phyloP scores from a whole-genome alignment of 352 stramenopile species.

The Globisporangium ultimum region DNA sequence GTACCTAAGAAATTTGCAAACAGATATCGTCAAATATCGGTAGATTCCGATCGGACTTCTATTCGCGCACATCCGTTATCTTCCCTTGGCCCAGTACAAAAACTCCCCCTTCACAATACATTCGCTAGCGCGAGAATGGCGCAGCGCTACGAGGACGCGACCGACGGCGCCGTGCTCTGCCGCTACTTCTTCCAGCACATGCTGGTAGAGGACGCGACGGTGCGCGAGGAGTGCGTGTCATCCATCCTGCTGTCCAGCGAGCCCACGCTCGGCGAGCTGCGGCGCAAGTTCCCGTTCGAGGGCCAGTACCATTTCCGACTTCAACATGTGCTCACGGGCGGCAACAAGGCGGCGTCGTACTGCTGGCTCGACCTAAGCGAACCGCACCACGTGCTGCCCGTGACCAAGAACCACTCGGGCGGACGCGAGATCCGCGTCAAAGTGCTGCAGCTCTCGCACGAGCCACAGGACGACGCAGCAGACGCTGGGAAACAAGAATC shows the following conservation, averaged over 20 bases:
- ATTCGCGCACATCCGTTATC: too few species aligned
- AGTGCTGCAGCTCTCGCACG: conserved; percentile 61
- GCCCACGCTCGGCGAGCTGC: conserved; percentile 60
- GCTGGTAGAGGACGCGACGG: conserved; percentile 44
- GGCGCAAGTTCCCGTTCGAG: conserved; percentile 74
- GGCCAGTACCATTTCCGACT: conserved; percentile 78
- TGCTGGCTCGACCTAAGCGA: conserved; percentile 79
- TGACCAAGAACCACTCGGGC: conserved; percentile 16
- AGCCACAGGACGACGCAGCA: conserved; percentile 12
- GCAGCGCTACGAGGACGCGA: conserved; percentile 8
- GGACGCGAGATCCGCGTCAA: conserved; percentile 60
- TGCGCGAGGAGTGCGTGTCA: conserved; percentile 45
- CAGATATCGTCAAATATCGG: too few species aligned
- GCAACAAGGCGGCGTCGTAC: conserved; percentile 32
- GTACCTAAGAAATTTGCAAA: too few species aligned
- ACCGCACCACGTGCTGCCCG: conserved; percentile 34
- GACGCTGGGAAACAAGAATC: conserved; percentile 2
- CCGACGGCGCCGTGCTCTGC: conserved; percentile 43
- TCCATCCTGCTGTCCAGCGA: conserved; percentile 61
- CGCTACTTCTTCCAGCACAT: conserved; percentile 85
- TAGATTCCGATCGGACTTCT: too few species aligned
- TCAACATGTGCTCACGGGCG: conserved; percentile 27
- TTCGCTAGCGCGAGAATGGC: conserved; percentile 1
- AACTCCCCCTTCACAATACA: too few species aligned
- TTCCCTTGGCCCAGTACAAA: too few species aligned